Percentiles rank a stretch among this genome's conserved stretches.
These are phyloP conservation scores for Pichia sp. DNA, from an alignment of 1,139 yeast species.

Conservation along the genomic window DNA sequence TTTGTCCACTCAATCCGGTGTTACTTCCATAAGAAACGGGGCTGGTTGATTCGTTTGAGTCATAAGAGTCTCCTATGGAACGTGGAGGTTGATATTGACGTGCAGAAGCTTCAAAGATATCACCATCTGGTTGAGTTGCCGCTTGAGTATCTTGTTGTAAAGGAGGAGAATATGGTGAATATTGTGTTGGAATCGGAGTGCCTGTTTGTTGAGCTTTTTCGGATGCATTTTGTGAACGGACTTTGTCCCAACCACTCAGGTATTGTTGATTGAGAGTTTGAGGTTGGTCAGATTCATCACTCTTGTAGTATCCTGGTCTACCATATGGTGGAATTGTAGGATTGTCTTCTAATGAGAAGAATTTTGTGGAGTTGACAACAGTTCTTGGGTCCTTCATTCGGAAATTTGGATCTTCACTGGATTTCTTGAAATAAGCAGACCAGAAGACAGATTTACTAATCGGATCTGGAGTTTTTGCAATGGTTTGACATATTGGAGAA, in stretches of 20 bases:
- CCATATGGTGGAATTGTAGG: constrained; percentile 15
- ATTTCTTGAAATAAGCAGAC: constrained; percentile 28
- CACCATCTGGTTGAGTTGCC: background rate
- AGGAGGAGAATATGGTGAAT: background rate
- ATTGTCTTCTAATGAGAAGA: constrained; percentile 10
- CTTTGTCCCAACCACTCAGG: constrained; percentile 14
- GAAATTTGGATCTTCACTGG: constrained; percentile 22
- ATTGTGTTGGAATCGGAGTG: background rate
- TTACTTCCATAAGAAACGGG: too few species aligned
- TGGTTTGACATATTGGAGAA: constrained; percentile 20
- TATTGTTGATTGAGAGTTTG: constrained; percentile 9
- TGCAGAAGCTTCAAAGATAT: background rate
- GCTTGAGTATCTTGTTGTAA: background rate
- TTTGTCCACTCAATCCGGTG: too few species aligned
- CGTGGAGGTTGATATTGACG: background rate
- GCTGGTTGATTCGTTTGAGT: background rate
- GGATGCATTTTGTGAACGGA: constrained; percentile 1
- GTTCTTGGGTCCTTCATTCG: constrained; percentile 29
- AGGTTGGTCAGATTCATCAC: constrained; percentile 5
- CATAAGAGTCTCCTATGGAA: constrained; percentile 18
- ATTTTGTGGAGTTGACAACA: constrained; percentile 11
- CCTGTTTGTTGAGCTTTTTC: too few species aligned
- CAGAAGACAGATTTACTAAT: constrained; percentile 27
- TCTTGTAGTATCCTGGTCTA: constrained; percentile 14
- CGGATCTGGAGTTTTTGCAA: constrained; percentile 27